Percentiles rank a stretch among this genome's conserved stretches.
Evolutionary conservation across 495 filamentous ascomycete species (phyloP).

Genomic region (Cryomyces minteri): DNA sequence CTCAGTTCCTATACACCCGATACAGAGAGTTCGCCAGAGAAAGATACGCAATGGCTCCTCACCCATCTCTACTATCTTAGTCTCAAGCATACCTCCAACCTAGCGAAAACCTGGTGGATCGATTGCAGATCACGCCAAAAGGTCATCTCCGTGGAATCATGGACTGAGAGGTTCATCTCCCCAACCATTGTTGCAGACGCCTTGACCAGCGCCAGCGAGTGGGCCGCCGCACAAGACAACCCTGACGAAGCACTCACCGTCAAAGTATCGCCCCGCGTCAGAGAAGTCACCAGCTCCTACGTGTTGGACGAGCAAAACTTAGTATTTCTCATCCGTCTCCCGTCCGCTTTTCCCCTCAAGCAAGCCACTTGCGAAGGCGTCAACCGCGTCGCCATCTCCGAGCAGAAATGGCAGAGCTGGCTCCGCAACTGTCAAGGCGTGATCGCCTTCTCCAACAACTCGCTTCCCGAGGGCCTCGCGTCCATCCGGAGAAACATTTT

Average conservation of each 20-base stretch:
- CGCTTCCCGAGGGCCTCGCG: slow-evolving; percentile 64
- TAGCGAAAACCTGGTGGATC: slow-evolving; percentile 77
- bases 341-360: slow-evolving; percentile 61
- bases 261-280: slow-evolving; percentile 46
- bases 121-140: slow-evolving; percentile 56
- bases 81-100: slow-evolving; percentile 53
- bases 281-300: slow-evolving; percentile 66
- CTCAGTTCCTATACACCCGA: slow-evolving; percentile 50
- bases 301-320: slow-evolving; percentile 74
- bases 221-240: slow-evolving; percentile 26
- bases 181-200: slow-evolving; percentile 58
- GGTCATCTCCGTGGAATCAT: slow-evolving; percentile 51
- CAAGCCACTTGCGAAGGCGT: slow-evolving; percentile 56
- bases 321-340: slow-evolving; percentile 59
- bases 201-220: slow-evolving; percentile 50
- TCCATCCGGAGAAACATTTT: slow-evolving; percentile 71
- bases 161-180: slow-evolving; percentile 75
- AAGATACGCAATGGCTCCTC: slow-evolving; percentile 62
- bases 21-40: slow-evolving; percentile 37
- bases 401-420: slow-evolving; percentile 82
- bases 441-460: slow-evolving; percentile 78
- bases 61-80: slow-evolving; percentile 73
- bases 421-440: slow-evolving; percentile 71
- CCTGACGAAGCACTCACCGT: slow-evolving; percentile 44
- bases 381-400: slow-evolving; percentile 69